These are phyloP conservation scores for Skeletonema tropicum DNA, from an alignment of 108 stramenopile species.

Conservation along the genomic window DNA sequence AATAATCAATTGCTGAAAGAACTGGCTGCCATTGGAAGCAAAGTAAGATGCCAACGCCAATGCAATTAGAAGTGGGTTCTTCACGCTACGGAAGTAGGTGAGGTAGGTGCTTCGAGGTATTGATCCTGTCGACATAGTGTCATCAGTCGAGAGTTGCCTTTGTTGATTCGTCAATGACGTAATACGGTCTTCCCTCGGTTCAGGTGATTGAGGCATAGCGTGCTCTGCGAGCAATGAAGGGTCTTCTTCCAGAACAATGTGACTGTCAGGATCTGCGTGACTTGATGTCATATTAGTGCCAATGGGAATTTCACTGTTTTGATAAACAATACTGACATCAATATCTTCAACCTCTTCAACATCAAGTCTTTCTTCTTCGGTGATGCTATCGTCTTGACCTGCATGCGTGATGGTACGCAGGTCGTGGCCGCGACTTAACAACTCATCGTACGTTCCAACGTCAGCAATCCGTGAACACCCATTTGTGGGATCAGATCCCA, in stretches of 20 bases:
- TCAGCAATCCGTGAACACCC: constrained; percentile 70
- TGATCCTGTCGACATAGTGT: constrained; percentile 77
- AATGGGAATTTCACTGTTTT: constrained; percentile 23
- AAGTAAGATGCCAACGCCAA: constrained; percentile 66
- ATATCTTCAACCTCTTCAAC: neutral
- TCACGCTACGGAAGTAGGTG: constrained; percentile 74
- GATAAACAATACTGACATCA: constrained; percentile 25
- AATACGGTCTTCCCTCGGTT: constrained; percentile 14
- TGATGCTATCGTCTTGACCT: constrained; percentile 9
- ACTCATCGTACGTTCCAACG: constrained; percentile 74
- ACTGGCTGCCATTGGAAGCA: constrained; percentile 72
- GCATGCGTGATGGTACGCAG: constrained; percentile 37
- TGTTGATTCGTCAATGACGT: neutral
- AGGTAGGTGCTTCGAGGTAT: constrained; percentile 73
- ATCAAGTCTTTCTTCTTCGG: constrained; percentile 19
- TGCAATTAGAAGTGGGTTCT: constrained; percentile 68
- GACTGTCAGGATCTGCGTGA: constrained; percentile 75
- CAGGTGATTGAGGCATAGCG: constrained; percentile 25
- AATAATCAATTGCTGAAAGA: constrained; percentile 83
- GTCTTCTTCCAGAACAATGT: constrained; percentile 42
- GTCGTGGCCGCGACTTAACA: constrained; percentile 68
- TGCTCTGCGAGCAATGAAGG: constrained; percentile 56
- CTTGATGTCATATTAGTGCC: constrained; percentile 17
- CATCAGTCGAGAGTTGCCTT: constrained; percentile 65
- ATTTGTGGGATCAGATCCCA: constrained; percentile 54